Evolutionary conservation across 768 basidiomycete genomes (phyloP).

Genomic region (Russula foetens): DNA sequence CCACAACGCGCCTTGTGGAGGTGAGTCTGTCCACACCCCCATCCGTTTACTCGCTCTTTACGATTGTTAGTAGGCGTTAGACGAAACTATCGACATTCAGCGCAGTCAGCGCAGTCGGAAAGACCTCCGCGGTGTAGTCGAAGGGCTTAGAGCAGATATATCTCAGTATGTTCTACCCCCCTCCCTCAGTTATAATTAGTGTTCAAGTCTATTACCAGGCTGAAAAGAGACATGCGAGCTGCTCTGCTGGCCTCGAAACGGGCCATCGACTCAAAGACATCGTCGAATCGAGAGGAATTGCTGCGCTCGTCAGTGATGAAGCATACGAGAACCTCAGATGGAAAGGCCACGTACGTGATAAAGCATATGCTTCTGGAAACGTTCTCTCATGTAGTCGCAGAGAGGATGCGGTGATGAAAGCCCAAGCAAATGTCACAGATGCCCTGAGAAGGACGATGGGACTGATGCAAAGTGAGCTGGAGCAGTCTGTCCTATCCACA

Average conservation of each 20-base stretch:
- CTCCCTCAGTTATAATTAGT: neutral
- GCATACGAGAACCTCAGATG: constrained; percentile 43
- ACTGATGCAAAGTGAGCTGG: constrained; percentile 88
- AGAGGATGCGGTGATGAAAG: constrained; percentile 81
- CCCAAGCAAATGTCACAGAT: constrained; percentile 85
- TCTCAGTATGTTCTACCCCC: constrained; percentile 38
- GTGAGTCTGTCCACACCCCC: constrained; percentile 27
- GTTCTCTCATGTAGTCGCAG: constrained; percentile 29
- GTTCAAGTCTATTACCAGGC: constrained; percentile 29
- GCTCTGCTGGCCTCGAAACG: constrained; percentile 71
- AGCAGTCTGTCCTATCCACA: constrained; percentile 74
- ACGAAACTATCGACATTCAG: constrained; percentile 66
- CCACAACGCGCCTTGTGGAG: constrained; percentile 59
- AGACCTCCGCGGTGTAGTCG: constrained; percentile 43
- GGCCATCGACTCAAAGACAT: constrained; percentile 51
- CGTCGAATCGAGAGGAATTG: constrained; percentile 62
- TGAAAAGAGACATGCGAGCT: constrained; percentile 54
- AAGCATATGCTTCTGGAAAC: neutral
- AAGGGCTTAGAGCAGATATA: constrained; percentile 39
- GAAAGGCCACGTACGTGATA: constrained; percentile 52
- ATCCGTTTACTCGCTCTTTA: constrained; percentile 37
- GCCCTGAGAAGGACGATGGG: constrained; percentile 76
- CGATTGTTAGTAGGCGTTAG: constrained; percentile 45
- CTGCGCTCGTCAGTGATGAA: constrained; percentile 41
- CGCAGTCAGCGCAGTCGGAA: constrained; percentile 43